Percentiles rank a stretch among this genome's conserved stretches.
Conservation (phyloP, 2,329 filamentous ascomycete genomes). For the Calonectria hongkongensis region DNA sequence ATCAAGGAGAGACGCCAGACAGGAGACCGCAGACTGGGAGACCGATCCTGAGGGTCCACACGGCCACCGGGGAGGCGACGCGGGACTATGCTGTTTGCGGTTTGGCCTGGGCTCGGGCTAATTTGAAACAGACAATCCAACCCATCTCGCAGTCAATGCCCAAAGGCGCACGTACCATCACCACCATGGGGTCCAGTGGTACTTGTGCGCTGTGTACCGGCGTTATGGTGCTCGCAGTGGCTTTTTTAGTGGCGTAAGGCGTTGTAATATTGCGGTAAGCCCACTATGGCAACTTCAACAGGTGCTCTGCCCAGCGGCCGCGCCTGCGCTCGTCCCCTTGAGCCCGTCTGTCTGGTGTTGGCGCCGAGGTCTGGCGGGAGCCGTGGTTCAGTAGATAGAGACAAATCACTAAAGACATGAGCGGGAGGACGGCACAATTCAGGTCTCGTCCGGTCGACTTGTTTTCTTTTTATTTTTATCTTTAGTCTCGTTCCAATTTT, state of each 20-base stretch:
- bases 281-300: slow-evolving; percentile 1
- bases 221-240: slow-evolving; percentile 21
- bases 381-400: slow-evolving; percentile 20
- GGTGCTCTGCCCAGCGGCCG: not conserved
- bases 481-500: slow-evolving; percentile 24
- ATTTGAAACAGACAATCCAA: slow-evolving; percentile 55
- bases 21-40: slow-evolving; percentile 26
- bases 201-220: slow-evolving; percentile 30
- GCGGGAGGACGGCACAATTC: slow-evolving; percentile 6
- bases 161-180: slow-evolving; percentile 38
- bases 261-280: slow-evolving; percentile 7
- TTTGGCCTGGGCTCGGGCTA: slow-evolving; percentile 48
- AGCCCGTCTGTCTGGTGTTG: not conserved
- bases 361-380: not conserved
- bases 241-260: slow-evolving; percentile 22
- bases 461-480: slow-evolving; percentile 18
- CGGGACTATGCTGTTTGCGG: slow-evolving; percentile 43
- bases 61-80: slow-evolving; percentile 42
- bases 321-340: slow-evolving; percentile 11
- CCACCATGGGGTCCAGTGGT: slow-evolving; percentile 26
- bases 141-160: slow-evolving; percentile 40
- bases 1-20: slow-evolving; percentile 35
- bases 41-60: slow-evolving; percentile 38
- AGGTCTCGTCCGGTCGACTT: not conserved
- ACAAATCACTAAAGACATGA: slow-evolving; percentile 16